These are phyloP conservation scores for Talaromyces trachyspermus DNA, from an alignment of 495 filamentous ascomycete genomes.

Conservation along the genomic window DNA sequence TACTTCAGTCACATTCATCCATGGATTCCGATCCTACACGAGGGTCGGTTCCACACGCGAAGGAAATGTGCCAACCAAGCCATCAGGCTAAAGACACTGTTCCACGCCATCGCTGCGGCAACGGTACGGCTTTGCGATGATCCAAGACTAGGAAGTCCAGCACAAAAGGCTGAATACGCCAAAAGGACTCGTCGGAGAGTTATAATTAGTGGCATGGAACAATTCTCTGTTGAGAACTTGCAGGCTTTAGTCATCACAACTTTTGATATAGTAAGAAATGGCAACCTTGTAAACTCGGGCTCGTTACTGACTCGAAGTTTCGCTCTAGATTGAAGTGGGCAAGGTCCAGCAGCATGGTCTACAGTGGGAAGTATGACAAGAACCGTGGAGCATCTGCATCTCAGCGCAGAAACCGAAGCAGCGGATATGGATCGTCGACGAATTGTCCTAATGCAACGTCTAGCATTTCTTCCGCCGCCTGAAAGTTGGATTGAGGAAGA, in stretches of 20 bases:
- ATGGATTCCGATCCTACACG: constrained; percentile 22
- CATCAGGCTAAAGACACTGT: constrained; percentile 7
- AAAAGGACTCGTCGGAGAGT: constrained; percentile 17
- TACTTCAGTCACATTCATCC: constrained; percentile 18
- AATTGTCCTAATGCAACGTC: constrained; percentile 20
- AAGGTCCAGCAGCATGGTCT: constrained; percentile 23
- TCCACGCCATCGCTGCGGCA: constrained; percentile 18
- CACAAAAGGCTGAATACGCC: constrained; percentile 7
- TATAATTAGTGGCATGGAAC: constrained; percentile 15
- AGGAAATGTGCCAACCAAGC: constrained; percentile 8
- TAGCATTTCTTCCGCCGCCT: constrained; percentile 22
- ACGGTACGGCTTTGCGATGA: constrained; percentile 10
- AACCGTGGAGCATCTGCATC: constrained; percentile 21
- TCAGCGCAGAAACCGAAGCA: constrained; percentile 16
- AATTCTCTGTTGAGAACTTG: constrained; percentile 22
- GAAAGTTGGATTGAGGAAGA: constrained; percentile 18
- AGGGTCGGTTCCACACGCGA: constrained; percentile 14
- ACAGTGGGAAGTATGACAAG: constrained; percentile 20
- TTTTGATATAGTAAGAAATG: constrained; percentile 18
- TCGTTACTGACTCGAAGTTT: neutral
- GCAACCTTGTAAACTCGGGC: neutral
- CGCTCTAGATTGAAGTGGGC: constrained; percentile 18
- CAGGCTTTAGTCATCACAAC: constrained; percentile 21
- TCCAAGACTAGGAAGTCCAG: neutral
- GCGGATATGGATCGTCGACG: constrained; percentile 2